Evolutionary conservation across 257 asterid species (phyloP), one percentile per base, ranked within the genome.

Genomic region (Penstemon barbatus): DNA sequence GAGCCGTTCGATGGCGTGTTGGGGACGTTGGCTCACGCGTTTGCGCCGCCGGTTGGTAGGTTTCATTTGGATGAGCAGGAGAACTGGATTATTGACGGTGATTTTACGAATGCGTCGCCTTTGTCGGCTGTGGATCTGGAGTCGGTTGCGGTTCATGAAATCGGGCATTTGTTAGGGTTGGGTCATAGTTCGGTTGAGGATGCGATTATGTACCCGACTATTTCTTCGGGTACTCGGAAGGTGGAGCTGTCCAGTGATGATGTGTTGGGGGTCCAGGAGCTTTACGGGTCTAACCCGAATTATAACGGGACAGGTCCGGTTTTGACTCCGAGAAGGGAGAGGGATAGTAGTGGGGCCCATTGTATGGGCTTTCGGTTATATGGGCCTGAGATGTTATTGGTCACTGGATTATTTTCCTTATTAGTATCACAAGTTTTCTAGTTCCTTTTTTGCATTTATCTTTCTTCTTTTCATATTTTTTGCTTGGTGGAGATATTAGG

Each of bases 1-100:
- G 98, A 91, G 76, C 82, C 96, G 55, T 91, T 91, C 55, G 96
- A 89, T 76, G 98, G 96, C 8, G 83, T 83, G 0, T 6, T 91
- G 79, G 98, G 98, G 7, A 85, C 94, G n/a, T 66, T 91, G 66
- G 98, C 95, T 5, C 96, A 91, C 80, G 96, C 98, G 73, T 91
- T 89, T 42, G 76, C 96, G 37, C 98, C 98, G 59, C 89, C 98
- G 13, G 80, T 64, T 4, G 96, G 96, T 0, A 63, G 76, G 80
- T 69, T 91, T 5, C 96, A 91, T 60, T 58, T 85, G 75, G 98
- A 91, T 85, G 81, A 74, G 8, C 94, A 82, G 8, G 98, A 91
- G 80, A 81, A 80, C 41, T 91, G 98, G 98, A 94, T 91, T 60
- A 63, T 84, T 6, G 86, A 89, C 79, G 96, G 96, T 1, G 55